Evolutionary conservation across 1,284 basidiomycete species (phyloP), one percentile per base, ranked within the genome.

Genomic region (Boletus smithii): DNA sequence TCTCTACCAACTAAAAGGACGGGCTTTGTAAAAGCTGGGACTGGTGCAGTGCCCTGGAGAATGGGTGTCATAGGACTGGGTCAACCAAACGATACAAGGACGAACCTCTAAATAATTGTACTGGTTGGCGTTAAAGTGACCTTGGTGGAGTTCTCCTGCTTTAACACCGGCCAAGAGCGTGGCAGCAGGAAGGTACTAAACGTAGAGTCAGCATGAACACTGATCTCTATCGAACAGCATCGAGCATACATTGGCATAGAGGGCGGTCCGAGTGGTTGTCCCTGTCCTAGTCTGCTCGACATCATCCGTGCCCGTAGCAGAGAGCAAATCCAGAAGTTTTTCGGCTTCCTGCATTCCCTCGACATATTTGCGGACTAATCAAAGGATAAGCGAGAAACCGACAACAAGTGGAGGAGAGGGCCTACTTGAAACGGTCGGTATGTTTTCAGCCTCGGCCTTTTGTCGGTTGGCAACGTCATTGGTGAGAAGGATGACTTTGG

Each of bases 21-120:
- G 0, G 92, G 86, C 59, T 89, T 92, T 14, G 75, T 72, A 55
- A 90, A 87, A 0, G 76, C 78, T 1, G 83, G 79, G 0, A 88
- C 85, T 5, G 80, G 76, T 14, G 98, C 94, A 37, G 77, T 89
- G 2, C 92, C 95, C 84, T 92, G 48, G 13, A 29, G 17, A 7
- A 34, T 16, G 17, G 6, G 8, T 13, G 6, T 17, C 18, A 18
- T 31, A 18, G 0, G 6, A 20, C n/a, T 4, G 5, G 26, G 22
- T 29, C 36, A 17, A 46, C 29, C 0, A 3, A 22, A 46, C 2
- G 17, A 47, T 11, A 29, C 10, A 24, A 30, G 13, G 22, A 39
- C 73, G 42, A 42, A 87, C 88, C 76, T 97, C 94, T 7, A 98
- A 76, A 62, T 95, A 99, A 67, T 99, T 99, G 74, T 92, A 99